Conservation (phyloP, 1,139 yeast species). For the Geotrichum carabidarum region DNA sequence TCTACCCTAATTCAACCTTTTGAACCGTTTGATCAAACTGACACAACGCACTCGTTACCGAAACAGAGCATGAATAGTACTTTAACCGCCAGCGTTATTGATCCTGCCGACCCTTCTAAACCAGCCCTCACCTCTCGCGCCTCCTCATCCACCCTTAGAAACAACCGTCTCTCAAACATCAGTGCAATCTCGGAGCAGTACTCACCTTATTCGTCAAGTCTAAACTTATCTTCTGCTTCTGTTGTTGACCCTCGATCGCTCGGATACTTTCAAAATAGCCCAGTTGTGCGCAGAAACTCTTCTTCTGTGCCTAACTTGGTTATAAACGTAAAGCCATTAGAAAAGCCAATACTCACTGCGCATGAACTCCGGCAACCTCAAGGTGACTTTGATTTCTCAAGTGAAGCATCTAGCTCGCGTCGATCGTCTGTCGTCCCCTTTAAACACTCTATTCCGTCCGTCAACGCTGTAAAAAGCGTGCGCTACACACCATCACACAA, state of each 20-base stretch:
- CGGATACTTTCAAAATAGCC: conserved; percentile 15
- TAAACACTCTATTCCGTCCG: not conserved
- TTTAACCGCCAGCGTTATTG: no score
- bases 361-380: not conserved
- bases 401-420: conserved; percentile 4
- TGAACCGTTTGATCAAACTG: conserved; percentile 1
- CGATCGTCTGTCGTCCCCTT: not conserved
- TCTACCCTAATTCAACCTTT: not conserved
- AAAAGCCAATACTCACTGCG: not conserved
- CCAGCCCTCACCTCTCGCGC: not conserved
- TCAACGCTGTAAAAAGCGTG: not conserved
- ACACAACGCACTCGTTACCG: not conserved
- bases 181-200: not conserved
- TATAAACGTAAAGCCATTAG: conserved; percentile 5
- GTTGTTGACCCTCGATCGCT: conserved; percentile 16
- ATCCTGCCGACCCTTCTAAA: not conserved
- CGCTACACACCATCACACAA: conserved; percentile 9
- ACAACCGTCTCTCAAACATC: conserved; percentile 1
- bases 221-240: not conserved
- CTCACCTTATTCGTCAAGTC: not conserved
- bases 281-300: conserved; percentile 10
- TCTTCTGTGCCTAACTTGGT: conserved; percentile 15
- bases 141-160: not conserved
- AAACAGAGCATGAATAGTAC: not conserved
- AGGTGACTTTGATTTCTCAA: conserved; percentile 5